Evolutionary conservation across 768 basidiomycete genomes (phyloP).

Genomic region (Tephrocybe sp.): DNA sequence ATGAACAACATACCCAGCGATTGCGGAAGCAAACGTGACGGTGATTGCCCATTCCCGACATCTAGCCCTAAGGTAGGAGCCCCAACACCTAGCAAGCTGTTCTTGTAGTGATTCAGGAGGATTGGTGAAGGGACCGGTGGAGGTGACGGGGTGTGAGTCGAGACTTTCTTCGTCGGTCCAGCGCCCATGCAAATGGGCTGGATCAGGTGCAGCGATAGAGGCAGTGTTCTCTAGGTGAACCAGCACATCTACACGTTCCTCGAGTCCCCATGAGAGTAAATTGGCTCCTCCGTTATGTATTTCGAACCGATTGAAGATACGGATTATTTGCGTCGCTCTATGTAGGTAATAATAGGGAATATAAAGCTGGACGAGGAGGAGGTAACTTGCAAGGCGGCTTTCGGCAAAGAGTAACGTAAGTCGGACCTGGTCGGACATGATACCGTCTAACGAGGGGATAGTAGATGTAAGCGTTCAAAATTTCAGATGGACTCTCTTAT

Average conservation of each 20-base stretch:
- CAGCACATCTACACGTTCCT: neutral
- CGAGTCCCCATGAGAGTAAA: neutral
- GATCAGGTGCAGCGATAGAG: neutral
- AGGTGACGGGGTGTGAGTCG: neutral
- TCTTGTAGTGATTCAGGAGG: neutral
- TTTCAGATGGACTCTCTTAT: too few species aligned
- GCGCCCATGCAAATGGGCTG: neutral
- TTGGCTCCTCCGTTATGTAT: neutral
- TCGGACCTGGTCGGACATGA: neutral
- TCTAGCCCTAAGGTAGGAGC: constrained; percentile 4
- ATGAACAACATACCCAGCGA: constrained; percentile 1
- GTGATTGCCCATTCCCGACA: constrained; percentile 6
- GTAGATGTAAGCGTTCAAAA: too few species aligned
- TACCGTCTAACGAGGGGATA: neutral
- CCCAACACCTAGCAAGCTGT: neutral
- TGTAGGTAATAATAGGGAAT: neutral
- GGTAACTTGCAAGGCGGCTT: neutral
- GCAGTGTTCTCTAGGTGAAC: neutral
- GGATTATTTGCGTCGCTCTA: neutral
- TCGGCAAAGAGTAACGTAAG: neutral
- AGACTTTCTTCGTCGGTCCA: neutral
- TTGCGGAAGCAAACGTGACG: neutral
- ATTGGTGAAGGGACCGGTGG: neutral
- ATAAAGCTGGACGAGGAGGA: neutral
- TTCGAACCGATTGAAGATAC: neutral